Base-by-base conservation (phyloP, 31 red algal genomes). In the Asparagopsis taxiformis region DNA sequence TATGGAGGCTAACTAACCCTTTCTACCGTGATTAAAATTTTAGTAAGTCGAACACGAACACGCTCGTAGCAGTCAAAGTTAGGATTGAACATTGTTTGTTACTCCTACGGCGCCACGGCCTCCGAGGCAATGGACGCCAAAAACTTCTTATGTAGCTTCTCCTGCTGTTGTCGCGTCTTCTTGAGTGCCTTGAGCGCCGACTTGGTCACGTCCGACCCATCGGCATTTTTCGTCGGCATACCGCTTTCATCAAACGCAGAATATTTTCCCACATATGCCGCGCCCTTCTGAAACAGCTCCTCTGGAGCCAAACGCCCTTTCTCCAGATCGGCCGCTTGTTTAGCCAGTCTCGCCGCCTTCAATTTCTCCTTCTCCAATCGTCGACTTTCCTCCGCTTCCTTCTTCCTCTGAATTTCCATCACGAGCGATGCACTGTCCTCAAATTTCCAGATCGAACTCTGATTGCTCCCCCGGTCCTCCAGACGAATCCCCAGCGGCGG, bases 401-500 rank as follows among this genome's bases (percentile, higher is more conserved):
- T 49, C 56, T 89, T 92, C 31, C 82, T 21, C 22, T 73, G 30
- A 19, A 84, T 71, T 68, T 98, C 94, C 75, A 70, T 74, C 3
- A 85, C 72, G 2, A 84, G 67, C 29, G 78, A 44, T 0, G 71
- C 76, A 26, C 82, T 69, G 31, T 98, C 85, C 41, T 85, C 90
- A 24, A 93, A 37, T 57, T 92, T 92, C 84, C 92, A 96, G 20
- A 92, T 37, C 3, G 85, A 74, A 23, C 56, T 1, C 59, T 85
- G 74, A 1, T 74, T 79, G 11, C 57, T 48, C 1, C 72, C 65
- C 4, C 83, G 83, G 69, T 99, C 92, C 70, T 99, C 91, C 28
- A 99, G 79, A 25, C 97, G 88, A 8, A 99, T 50, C 3, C 97
- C 97, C 13, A 94, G 73, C 38, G 70, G 70, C 20, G 87, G 91